Evolutionary conservation across 441 rosid genomes (phyloP).

Genomic region (Theobroma grandiflorum): DNA sequence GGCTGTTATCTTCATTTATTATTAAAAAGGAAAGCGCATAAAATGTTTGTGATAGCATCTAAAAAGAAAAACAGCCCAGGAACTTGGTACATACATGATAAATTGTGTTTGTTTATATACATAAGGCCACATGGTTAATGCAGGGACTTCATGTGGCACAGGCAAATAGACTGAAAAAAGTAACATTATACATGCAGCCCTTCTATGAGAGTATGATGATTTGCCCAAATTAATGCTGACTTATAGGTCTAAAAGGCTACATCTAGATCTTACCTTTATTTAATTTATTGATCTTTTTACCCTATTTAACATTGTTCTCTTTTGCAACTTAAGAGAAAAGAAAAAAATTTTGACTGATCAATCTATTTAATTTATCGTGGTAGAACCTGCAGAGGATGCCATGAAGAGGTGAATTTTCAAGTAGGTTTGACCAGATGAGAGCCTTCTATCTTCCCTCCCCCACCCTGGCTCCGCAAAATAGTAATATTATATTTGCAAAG

Average conservation of each 20-base stretch:
- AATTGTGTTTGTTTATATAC: neutral
- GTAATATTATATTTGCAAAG: neutral
- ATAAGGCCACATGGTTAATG: neutral
- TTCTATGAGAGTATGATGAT: neutral
- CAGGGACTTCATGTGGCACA: neutral
- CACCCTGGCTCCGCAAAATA: neutral
- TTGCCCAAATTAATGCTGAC: neutral
- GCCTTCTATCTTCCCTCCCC: neutral
- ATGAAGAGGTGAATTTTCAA: neutral
- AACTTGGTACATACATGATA: neutral
- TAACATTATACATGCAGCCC: neutral
- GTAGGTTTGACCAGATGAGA: neutral
- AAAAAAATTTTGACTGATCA: neutral
- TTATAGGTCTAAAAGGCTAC: neutral
- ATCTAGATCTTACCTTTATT: neutral
- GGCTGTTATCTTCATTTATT: neutral
- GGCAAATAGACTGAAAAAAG: conserved; percentile 6
- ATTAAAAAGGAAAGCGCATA: neutral
- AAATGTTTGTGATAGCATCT: neutral
- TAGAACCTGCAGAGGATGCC: neutral
- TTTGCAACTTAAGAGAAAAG: conserved; percentile 1
- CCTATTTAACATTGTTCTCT: neutral
- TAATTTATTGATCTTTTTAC: neutral
- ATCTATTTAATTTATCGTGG: conserved; percentile 1
- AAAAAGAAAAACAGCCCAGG: neutral